Evolutionary conservation across 345 rosid genomes (phyloP).

Genomic region (Stellera chamaejasme): DNA sequence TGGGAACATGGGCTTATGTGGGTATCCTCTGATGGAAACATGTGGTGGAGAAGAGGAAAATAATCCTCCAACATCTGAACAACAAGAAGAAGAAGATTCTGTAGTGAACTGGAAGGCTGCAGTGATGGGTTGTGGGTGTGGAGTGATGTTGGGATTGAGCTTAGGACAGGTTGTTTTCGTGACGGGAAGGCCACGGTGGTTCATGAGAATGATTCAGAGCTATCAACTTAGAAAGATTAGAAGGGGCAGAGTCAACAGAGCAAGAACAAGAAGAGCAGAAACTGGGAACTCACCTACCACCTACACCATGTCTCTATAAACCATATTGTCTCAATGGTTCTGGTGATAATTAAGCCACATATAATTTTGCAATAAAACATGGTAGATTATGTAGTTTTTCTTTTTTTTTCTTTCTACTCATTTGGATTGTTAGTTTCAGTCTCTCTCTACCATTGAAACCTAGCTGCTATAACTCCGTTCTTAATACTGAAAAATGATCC

Average conservation of each 20-base stretch:
- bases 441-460: too few relatives aligned
- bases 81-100: neutral
- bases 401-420: too few relatives aligned
- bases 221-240: neutral
- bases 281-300: too few relatives aligned
- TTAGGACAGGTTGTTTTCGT: conserved; percentile 5
- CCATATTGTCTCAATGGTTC: too few relatives aligned
- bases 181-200: conserved; percentile 11
- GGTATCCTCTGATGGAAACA: neutral
- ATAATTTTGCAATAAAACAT: too few relatives aligned
- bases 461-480: too few relatives aligned
- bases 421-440: too few relatives aligned
- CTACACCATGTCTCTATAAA: too few relatives aligned
- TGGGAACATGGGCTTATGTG: conserved; percentile 9
- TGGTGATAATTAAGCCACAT: too few relatives aligned
- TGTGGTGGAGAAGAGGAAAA: neutral
- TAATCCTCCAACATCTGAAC: neutral
- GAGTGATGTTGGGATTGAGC: conserved; percentile 9
- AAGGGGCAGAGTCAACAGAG: neutral
- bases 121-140: conserved; percentile 13
- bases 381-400: too few relatives aligned
- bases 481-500: too few relatives aligned
- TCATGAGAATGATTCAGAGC: conserved; percentile 5
- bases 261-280: too few relatives aligned
- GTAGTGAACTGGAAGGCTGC: conserved; percentile 8